Base-by-base conservation (phyloP, 2,329 filamentous ascomycete genomes). In the Knufia fluminis region DNA sequence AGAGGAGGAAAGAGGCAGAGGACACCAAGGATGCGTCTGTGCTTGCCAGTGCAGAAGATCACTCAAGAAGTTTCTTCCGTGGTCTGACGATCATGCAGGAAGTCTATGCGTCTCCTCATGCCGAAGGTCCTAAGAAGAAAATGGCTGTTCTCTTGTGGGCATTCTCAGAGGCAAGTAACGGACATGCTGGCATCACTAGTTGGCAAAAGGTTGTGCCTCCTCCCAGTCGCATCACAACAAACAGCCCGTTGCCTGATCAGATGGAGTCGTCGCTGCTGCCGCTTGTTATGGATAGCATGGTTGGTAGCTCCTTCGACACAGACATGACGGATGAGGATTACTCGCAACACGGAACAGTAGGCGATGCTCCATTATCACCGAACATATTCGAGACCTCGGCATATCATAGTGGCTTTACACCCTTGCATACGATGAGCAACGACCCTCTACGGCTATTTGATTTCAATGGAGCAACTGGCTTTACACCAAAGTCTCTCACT, bases 71-170 rank as follows among this genome's bases (percentile, higher is more conserved):
- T 4, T 69, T 63, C 51, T 62, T 73, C 52, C 63, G 62, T 38
- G 63, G 62, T n/a, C 57, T 73, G 38, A 68, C 68, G 9, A 68
- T 69, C 28, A 68, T 71, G 46, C 70, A 72, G 49, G 70, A 73
- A 56, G 60, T 73, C 4, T 65, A 63, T 28, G 45, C 35, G 3
- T 4, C 33, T 26, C 33, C 33, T 7, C 17, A 4, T 4, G 31
- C 45, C 7, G 45, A 28, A 12, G 35, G 16, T 17, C n/a, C 16
- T 26, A 61, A 62, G 36, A 65, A 67, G 53, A 61, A 66, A 22
- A 66, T 71, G 61, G 68, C 68, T 1, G 64, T 72, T 39, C 52
- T 73, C 12, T 61, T 71, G 16, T 73, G 71, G 71, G 70, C 67
- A 46, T 73, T 73, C 57, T 66, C 66, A 4, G 65, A 70, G 54